Base-by-base conservation (phyloP, 1,139 yeast species). In the Taiozyma onychis region DNA sequence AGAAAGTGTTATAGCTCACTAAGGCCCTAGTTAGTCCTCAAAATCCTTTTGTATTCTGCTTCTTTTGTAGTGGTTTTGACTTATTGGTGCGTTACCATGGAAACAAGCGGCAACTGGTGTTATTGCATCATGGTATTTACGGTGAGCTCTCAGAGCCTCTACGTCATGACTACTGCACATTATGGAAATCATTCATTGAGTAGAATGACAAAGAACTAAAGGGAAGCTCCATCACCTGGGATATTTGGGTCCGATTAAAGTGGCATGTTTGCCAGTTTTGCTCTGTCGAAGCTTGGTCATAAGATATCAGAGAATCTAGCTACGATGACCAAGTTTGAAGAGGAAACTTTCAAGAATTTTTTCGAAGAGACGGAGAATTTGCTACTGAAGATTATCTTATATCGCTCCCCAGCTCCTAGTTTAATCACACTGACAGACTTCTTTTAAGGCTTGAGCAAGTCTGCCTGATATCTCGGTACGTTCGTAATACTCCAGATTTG, bases 61-160 rank as follows among this genome's bases (percentile, higher is more conserved):
- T 30, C 34, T 30, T 11, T 30, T 30, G 34, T 30, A 30, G 34
- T 13, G 26, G 3, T 24, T 24, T 24, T 24, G 26, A 87, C 61
- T 66, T 87, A 53, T 64, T 86, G 51, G 78, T 82, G 3, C 68
- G 89, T 43, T 61, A 70, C 30, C 66, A 69, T 28, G 52, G 60
- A n/a, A 73, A 74, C 10, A 67, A 70, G 44, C 86, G 81, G 61
- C 81, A 85, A 60, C 68, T 86, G 49, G 89, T 87, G 34, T 69
- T 87, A 44, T 68, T 87, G 45, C 95, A 87, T 62, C 95, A 86
- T 64, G 95, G 95, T 0, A 68, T 87, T 35, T 86, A 85, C 62
- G 78, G 84, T 22, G 68, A 71, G 26, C 75, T 85, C 54, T 66
- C 75, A 2, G 76, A 72, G 9, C 65, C 70, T 46, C 82, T 87